Base-by-base conservation (phyloP, 148 eudicot genomes). In the Nepenthes gracilis region DNA sequence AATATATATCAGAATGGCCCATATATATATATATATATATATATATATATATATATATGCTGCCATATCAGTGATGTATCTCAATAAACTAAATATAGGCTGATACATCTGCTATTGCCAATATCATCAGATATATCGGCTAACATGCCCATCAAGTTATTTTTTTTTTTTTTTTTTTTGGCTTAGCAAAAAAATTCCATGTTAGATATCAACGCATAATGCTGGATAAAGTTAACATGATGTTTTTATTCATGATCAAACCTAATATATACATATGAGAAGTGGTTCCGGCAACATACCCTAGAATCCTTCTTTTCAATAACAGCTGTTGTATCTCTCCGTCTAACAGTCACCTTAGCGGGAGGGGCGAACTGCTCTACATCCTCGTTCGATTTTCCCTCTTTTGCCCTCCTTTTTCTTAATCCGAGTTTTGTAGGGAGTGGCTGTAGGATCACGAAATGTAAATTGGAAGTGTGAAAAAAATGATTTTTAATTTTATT, bases 321-420 rank as follows among this genome's bases (percentile, higher is more conserved):
- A 7, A 79, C 80, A 63, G 86, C 70, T 43, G 80, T 75, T 10
- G 49, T 65, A 37, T 81, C 65, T 63, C 93, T 68, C 9, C 76
- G 77, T 68, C 96, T 77, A 43, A 91, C 90, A 9, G 93, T 85
- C 61, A 87, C 75, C 60, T 75, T 73, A 40, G 80, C 74, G 47
- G 96, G 97, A 9, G 64, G 88, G 9, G 86, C 93, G 71, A 91
- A 91, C 62, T 85, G 99, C 67, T 89, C 95, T 6, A 70, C 75
- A 53, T 93, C 99, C 2, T 89, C 89, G 9, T 65, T 74, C 33
- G 89, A 76, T 75, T 74, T 89, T 60, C 96, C 99, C 57, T 86
- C 99, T 74, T 73, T 81, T 9, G 97, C 83, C 57, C 97, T 74
- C 80, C 93, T 93, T 72, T 93, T 93, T 77, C 97, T 83, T 61